phyloP scores from a whole-genome alignment of 2,329 filamentous ascomycete species.

The Penicillium hesseltinei region DNA sequence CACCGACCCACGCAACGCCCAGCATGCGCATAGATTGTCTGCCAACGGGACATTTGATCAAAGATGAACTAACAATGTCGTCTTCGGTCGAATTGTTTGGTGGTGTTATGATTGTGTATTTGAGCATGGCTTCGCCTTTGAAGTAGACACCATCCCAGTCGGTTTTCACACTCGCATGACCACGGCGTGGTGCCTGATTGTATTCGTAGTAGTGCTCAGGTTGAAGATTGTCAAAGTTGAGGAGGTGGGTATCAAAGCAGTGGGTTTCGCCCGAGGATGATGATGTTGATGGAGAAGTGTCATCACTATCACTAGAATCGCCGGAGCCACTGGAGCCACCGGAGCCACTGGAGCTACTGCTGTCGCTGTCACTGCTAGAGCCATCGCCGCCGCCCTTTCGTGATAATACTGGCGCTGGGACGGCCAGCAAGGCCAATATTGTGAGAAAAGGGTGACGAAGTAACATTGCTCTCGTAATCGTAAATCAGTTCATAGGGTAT shows the following conservation, averaged over 20 bases:
- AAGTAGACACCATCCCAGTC: constrained; percentile 8
- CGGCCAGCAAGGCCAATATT: background rate
- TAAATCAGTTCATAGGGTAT: background rate
- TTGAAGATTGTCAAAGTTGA: constrained; percentile 1
- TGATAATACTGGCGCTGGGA: background rate
- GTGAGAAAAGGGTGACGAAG: background rate
- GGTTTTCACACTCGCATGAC: constrained; percentile 5
- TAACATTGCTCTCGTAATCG: background rate
- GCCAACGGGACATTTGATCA: constrained; percentile 4
- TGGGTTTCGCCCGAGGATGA: background rate
- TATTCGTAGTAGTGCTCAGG: constrained; percentile 4
- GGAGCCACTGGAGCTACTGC: background rate
- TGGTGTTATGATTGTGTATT: constrained; percentile 5
- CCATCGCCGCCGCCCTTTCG: constrained; percentile 1
- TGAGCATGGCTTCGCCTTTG: constrained; percentile 4
- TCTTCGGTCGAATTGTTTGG: background rate
- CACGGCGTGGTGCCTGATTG: background rate
- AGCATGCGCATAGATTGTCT: constrained; percentile 5
- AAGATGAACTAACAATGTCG: background rate
- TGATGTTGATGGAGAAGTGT: background rate
- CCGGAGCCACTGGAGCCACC: background rate
- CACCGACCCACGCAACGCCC: constrained; percentile 8
- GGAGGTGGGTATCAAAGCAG: constrained; percentile 5
- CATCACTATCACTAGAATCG: background rate
- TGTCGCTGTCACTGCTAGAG: constrained; percentile 1